A percentile compares a stretch with the other conserved stretches of the same genome.
Evolutionary conservation across 225 moss, liverwort and hornwort species (phyloP).

Genomic region (Pseudoscleropodium purum): DNA sequence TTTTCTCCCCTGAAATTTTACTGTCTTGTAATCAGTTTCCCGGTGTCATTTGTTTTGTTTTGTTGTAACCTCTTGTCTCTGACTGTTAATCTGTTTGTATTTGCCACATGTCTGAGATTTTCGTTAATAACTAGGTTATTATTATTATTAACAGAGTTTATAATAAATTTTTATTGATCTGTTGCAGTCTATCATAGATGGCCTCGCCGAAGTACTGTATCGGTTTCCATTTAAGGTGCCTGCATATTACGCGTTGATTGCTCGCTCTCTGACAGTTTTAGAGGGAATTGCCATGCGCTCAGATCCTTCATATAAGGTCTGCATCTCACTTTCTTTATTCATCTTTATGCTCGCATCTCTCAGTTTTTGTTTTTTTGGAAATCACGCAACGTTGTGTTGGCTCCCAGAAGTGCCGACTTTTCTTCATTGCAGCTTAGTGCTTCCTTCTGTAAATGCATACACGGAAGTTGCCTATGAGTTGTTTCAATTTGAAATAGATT

Average conservation of each 20-base stretch:
- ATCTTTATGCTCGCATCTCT: neutral
- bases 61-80: neutral
- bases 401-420: neutral
- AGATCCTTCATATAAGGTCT: conserved; percentile 60
- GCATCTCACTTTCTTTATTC: neutral
- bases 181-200: conserved; percentile 63
- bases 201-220: conserved; percentile 54
- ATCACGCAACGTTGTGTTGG: neutral
- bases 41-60: neutral
- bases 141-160: neutral
- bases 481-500: neutral
- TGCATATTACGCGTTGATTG: conserved; percentile 63
- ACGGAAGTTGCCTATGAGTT: neutral
- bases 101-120: neutral
- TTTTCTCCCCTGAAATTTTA: neutral
- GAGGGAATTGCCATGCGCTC: conserved; percentile 68
- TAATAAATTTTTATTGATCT: neutral
- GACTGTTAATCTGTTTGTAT: neutral
- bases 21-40: neutral
- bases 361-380: neutral
- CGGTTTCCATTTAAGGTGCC: conserved; percentile 59
- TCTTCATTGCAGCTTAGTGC: neutral
- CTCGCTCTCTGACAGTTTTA: conserved; percentile 57
- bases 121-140: neutral
- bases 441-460: neutral